Evolutionary conservation across 106 monocot species (phyloP).

Genomic region (Allium sativum): DNA sequence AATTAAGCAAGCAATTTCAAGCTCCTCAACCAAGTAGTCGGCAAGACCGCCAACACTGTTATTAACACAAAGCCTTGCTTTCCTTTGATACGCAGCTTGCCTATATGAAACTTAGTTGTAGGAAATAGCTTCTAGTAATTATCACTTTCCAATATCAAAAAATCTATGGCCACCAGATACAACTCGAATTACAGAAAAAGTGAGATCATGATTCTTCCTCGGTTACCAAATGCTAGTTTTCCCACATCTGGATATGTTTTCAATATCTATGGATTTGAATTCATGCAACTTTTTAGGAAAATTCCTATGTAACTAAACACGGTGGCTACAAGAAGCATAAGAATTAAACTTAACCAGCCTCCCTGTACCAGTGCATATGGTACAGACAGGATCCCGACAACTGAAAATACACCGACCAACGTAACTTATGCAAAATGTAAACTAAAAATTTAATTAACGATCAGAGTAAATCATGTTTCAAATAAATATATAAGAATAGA

Average conservation of each 20-base stretch:
- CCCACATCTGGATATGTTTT: conserved; percentile 47
- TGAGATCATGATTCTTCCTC: conserved; percentile 23
- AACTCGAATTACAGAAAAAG: conserved; percentile 60
- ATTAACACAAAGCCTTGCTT: conserved; percentile 45
- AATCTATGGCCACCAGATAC: conserved; percentile 45
- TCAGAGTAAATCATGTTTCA: too few relatives aligned
- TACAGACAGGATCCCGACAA: conserved; percentile 36
- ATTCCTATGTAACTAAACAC: conserved; percentile 59
- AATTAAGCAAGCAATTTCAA: conserved; percentile 45
- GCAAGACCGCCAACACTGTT: conserved; percentile 31
- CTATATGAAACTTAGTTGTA: conserved; percentile 5
- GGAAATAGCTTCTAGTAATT: conserved; percentile 43
- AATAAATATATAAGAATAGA: conserved; percentile 1
- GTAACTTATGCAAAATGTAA: too few relatives aligned
- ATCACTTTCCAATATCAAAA: conserved; percentile 27
- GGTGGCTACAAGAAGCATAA: conserved; percentile 26
- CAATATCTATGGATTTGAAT: conserved; percentile 20
- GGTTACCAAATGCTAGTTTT: conserved; percentile 36
- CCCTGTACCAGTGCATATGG: conserved; percentile 50
- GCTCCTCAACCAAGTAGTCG: conserved; percentile 56
- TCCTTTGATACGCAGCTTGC: conserved; percentile 13
- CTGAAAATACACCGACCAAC: too few relatives aligned
- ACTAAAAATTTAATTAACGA: too few relatives aligned
- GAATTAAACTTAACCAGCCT: conserved; percentile 48
- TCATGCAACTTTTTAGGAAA: conserved; percentile 52